phyloP scores from a whole-genome alignment of 2,329 filamentous ascomycete genomes.

The Fusarium setosum region DNA sequence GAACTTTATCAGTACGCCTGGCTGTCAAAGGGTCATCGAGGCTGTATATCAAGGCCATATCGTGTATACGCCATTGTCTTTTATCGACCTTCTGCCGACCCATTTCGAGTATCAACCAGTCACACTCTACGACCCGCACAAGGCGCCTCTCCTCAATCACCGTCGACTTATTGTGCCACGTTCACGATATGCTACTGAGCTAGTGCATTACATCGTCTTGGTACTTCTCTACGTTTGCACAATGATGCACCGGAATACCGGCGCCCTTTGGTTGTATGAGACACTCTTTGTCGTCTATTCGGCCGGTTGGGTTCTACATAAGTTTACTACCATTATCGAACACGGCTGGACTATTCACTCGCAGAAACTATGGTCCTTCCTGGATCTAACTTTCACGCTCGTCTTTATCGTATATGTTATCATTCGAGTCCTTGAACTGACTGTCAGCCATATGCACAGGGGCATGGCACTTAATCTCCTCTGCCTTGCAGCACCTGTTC shows the following conservation, averaged over 20 bases:
- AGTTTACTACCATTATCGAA: conserved; percentile 72
- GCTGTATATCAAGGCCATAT: conserved; percentile 75
- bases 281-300: conserved; percentile 71
- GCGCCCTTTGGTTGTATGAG: conserved; percentile 60
- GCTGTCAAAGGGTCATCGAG: conserved; percentile 75
- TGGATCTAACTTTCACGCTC: conserved; percentile 73
- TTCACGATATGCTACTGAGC: conserved; percentile 72
- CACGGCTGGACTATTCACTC: conserved; percentile 75
- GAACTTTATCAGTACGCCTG: conserved; percentile 70
- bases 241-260: conserved; percentile 65
- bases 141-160: conserved; percentile 74
- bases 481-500: conserved; percentile 71
- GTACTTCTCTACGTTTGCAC: conserved; percentile 69
- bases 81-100: conserved; percentile 78
- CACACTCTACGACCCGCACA: conserved; percentile 73
- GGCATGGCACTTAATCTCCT: conserved; percentile 70
- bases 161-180: conserved; percentile 76
- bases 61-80: conserved; percentile 75
- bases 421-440: conserved; percentile 65
- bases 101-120: conserved; percentile 78
- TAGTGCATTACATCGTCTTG: conserved; percentile 70
- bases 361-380: conserved; percentile 78
- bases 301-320: conserved; percentile 74
- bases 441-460: conserved; percentile 55
- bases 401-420: conserved; percentile 71